Evolutionary conservation across 2,329 filamentous ascomycete species (phyloP).

Genomic region (Colletotrichum sp.): DNA sequence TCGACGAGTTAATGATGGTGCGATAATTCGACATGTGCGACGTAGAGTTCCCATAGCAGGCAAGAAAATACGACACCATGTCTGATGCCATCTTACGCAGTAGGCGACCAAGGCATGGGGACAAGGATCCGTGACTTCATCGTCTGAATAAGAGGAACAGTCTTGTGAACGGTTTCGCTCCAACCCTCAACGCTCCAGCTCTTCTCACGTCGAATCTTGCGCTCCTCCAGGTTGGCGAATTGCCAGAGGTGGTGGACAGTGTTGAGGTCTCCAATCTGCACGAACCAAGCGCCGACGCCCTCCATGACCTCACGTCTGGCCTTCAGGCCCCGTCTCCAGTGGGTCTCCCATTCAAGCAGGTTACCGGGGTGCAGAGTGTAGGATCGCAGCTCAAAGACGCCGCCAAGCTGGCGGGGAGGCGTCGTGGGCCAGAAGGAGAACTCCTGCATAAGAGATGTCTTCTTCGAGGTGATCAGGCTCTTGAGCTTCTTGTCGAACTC

Average conservation of each 20-base stretch:
- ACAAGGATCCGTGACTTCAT: conserved; percentile 96
- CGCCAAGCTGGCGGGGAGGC: conserved; percentile 85
- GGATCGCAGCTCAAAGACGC: conserved; percentile 93
- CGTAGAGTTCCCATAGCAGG: background rate
- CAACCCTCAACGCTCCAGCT: conserved; percentile 96
- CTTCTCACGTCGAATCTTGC: conserved; percentile 87
- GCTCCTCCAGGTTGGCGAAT: conserved; percentile 94
- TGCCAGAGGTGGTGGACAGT: conserved; percentile 99
- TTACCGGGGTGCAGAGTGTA: conserved; percentile 97
- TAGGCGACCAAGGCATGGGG: conserved; percentile 95
- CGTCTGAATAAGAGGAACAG: conserved; percentile 91
- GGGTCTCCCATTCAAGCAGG: conserved; percentile 96
- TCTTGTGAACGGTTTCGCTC: conserved; percentile 98
- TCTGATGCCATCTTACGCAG: conserved; percentile 61
- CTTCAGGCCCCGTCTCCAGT: conserved; percentile 92
- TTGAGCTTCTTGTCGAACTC: conserved; percentile 87
- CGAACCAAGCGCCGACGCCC: conserved; percentile 97
- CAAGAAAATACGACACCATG: background rate
- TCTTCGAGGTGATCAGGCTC: conserved; percentile 82
- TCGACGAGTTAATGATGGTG: background rate
- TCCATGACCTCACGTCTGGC: conserved; percentile 97
- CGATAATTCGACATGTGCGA: background rate
- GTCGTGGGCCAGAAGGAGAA: conserved; percentile 99
- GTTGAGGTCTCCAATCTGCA: conserved; percentile 96
- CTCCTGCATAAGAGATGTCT: conserved; percentile 95